phyloP scores from a whole-genome alignment of 352 stramenopile species.

The Phytophthora brassicae region DNA sequence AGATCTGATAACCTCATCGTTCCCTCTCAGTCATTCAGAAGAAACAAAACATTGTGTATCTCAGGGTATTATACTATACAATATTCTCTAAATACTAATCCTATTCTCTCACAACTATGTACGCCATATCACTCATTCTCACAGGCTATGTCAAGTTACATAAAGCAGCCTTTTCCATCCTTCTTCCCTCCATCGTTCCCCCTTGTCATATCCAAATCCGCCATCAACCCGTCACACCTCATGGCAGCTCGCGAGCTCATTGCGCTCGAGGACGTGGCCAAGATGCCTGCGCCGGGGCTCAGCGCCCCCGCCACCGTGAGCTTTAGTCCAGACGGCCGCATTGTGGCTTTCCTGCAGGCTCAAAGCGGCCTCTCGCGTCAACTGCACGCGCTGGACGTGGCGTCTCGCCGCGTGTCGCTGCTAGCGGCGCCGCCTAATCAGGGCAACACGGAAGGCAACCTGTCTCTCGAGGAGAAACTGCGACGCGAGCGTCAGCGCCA shows the following conservation, averaged over 20 bases:
- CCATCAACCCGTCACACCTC: background rate
- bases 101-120: background rate
- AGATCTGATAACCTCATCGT: constrained; percentile 20
- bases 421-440: constrained; percentile 68
- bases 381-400: constrained; percentile 83
- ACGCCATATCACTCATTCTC: background rate
- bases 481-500: constrained; percentile 88
- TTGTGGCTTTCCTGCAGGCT: constrained; percentile 87
- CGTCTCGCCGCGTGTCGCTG: constrained; percentile 50
- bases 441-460: constrained; percentile 83
- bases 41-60: no score
- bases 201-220: constrained; percentile 28
- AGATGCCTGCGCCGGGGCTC: constrained; percentile 84
- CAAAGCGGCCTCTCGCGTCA: constrained; percentile 82
- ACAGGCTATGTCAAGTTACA: background rate
- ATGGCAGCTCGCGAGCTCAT: constrained; percentile 49
- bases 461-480: constrained; percentile 91
- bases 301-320: constrained; percentile 75
- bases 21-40: no score
- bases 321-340: constrained; percentile 82
- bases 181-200: background rate
- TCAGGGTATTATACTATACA: background rate
- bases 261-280: constrained; percentile 86
- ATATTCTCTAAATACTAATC: background rate
- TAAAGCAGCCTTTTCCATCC: background rate